phyloP scores from a whole-genome alignment of 2,329 filamentous ascomycete genomes.

The Phaeosphaeria sp. region DNA sequence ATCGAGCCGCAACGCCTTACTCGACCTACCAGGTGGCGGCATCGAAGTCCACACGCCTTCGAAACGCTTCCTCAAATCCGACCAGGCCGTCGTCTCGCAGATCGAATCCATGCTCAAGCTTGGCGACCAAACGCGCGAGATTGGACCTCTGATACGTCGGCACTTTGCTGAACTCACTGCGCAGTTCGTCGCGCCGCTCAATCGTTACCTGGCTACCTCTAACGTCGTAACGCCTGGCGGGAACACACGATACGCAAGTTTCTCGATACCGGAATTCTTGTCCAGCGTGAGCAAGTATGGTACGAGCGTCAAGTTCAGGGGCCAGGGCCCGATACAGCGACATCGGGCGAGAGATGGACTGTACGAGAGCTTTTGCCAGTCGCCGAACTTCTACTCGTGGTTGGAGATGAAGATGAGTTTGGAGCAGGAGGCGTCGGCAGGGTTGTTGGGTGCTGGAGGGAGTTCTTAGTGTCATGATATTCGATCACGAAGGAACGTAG shows the following conservation, averaged over 20 bases:
- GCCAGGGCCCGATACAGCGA: slow-evolving; percentile 46
- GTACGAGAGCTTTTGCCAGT: slow-evolving; percentile 48
- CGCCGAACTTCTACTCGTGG: slow-evolving; percentile 51
- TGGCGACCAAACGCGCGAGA: slow-evolving; percentile 37
- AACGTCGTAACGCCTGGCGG: slow-evolving; percentile 44
- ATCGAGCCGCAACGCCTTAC: slow-evolving; percentile 41
- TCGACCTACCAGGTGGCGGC: slow-evolving; percentile 50
- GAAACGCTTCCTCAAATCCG: slow-evolving; percentile 50
- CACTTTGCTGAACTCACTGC: slow-evolving; percentile 52
- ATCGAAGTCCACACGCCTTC: slow-evolving; percentile 45
- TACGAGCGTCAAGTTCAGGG: slow-evolving; percentile 48
- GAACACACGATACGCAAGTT: slow-evolving; percentile 48
- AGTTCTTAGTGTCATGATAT: neutral
- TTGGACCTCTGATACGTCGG: slow-evolving; percentile 49
- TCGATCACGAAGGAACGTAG: too few relatives aligned
- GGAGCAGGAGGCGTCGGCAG: slow-evolving; percentile 50
- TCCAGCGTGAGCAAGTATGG: slow-evolving; percentile 48
- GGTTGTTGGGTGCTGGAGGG: slow-evolving; percentile 33
- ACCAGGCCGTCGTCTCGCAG: slow-evolving; percentile 39
- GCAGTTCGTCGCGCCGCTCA: slow-evolving; percentile 50
- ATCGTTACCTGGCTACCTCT: slow-evolving; percentile 49
- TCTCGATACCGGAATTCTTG: slow-evolving; percentile 47
- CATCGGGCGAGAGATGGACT: slow-evolving; percentile 45
- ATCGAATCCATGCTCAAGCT: slow-evolving; percentile 44
- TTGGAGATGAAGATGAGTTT: slow-evolving; percentile 51